Conservation (phyloP, 306 rosid genomes). For the Inga oerstediana region DNA sequence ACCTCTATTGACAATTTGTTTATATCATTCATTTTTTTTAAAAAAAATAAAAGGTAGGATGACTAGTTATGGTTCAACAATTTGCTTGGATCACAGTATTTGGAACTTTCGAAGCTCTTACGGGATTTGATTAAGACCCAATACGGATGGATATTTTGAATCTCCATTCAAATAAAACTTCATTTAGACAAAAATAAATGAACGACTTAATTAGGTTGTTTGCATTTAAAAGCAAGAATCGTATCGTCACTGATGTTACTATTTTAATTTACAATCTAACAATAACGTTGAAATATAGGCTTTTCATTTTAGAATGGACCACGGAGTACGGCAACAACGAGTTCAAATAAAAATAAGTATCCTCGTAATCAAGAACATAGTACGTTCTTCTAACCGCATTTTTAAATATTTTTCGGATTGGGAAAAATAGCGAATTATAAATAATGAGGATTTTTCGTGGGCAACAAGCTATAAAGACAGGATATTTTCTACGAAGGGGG, state of each 20-base stretch:
- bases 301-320: not conserved
- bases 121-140: not conserved
- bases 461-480: not conserved
- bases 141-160: not conserved
- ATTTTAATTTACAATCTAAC: not conserved
- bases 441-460: not conserved
- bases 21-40: not conserved
- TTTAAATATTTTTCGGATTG: not conserved
- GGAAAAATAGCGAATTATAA: not conserved
- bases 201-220: not conserved
- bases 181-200: not conserved
- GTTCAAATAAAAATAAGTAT: not conserved
- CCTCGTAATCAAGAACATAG: not conserved
- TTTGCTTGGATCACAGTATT: not conserved
- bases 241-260: not conserved
- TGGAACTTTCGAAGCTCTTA: not conserved
- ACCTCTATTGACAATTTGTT: not conserved
- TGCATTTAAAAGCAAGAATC: not conserved
- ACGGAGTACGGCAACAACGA: not conserved
- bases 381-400: not conserved
- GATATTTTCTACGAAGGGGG: not conserved
- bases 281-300: not conserved
- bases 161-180: not conserved
- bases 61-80: not conserved
- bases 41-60: not conserved